A percentile compares a stretch with the other conserved stretches of the same genome.
Conservation (phyloP, 305 asterid genomes). For the Rubia peregrina region DNA sequence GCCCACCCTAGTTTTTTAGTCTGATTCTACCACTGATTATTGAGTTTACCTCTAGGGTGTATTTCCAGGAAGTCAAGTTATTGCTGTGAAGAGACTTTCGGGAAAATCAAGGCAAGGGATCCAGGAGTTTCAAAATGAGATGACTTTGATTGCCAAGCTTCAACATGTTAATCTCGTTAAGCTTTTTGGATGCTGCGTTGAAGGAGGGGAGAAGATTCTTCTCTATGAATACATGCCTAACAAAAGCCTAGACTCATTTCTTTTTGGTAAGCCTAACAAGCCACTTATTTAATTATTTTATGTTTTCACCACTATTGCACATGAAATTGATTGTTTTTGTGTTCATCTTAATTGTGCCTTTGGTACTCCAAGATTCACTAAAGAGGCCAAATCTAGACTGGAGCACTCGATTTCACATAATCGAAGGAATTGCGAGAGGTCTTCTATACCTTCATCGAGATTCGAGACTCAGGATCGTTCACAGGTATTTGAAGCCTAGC, state of each 20-base stretch:
- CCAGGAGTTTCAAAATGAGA: conserved; percentile 79
- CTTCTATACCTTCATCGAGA: conserved; percentile 88
- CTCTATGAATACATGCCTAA: conserved; percentile 86
- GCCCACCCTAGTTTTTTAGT: neutral
- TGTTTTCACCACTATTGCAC: neutral
- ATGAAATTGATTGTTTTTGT: neutral
- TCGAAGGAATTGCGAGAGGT: conserved; percentile 89
- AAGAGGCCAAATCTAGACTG: conserved; percentile 56
- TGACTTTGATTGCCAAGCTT: conserved; percentile 62
- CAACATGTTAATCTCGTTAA: conserved; percentile 80
- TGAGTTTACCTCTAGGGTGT: conserved; percentile 42
- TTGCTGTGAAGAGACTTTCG: conserved; percentile 88
- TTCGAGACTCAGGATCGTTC: conserved; percentile 82
- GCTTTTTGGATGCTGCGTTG: conserved; percentile 72
- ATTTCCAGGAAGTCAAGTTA: conserved; percentile 48
- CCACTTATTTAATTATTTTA: neutral
- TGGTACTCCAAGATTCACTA: conserved; percentile 36
- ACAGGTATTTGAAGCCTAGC: conserved; percentile 81
- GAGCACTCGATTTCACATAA: conserved; percentile 55
- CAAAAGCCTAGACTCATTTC: conserved; percentile 67
- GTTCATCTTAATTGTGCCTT: neutral
- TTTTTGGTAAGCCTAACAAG: conserved; percentile 47
- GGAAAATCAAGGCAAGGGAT: conserved; percentile 67
- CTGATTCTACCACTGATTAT: neutral
- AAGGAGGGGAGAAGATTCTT: conserved; percentile 76